phyloP scores from a whole-genome alignment of 2,329 filamentous ascomycete species.

The Colletotrichum cordylinicola region DNA sequence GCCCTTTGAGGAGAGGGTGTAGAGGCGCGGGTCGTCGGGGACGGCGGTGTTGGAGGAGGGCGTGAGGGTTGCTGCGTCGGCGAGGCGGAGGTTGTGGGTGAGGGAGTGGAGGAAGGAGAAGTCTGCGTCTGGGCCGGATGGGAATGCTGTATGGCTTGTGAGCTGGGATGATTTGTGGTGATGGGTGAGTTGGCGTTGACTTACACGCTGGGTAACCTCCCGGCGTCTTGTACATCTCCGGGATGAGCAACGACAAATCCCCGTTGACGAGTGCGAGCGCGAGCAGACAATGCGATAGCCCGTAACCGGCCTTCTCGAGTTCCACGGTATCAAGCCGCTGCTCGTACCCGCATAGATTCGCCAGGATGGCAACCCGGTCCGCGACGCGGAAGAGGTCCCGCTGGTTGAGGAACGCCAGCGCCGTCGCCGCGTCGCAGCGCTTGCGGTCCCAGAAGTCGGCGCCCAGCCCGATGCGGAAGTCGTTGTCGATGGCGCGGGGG shows the following conservation, averaged over 20 bases:
- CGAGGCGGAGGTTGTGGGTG: not conserved
- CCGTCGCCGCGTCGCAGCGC: not conserved
- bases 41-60: not conserved
- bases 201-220: rapidly evolving
- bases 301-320: not conserved
- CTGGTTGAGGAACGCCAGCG: not conserved
- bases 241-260: not conserved
- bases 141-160: not conserved
- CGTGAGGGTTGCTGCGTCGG: not conserved
- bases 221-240: not conserved
- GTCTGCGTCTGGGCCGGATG: not conserved
- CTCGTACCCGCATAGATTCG: not conserved
- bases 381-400: not conserved
- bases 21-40: not conserved
- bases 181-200: not conserved
- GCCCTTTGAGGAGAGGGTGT: not conserved
- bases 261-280: not conserved
- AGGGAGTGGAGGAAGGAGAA: not conserved
- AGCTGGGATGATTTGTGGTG: not conserved
- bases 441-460: not conserved
- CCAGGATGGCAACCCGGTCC: not conserved
- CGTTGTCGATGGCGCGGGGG: not conserved
- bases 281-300: not conserved
- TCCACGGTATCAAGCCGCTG: not conserved
- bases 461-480: not conserved